Base-by-base conservation (phyloP, 1,284 basidiomycete species). In the Bothia castanella region DNA sequence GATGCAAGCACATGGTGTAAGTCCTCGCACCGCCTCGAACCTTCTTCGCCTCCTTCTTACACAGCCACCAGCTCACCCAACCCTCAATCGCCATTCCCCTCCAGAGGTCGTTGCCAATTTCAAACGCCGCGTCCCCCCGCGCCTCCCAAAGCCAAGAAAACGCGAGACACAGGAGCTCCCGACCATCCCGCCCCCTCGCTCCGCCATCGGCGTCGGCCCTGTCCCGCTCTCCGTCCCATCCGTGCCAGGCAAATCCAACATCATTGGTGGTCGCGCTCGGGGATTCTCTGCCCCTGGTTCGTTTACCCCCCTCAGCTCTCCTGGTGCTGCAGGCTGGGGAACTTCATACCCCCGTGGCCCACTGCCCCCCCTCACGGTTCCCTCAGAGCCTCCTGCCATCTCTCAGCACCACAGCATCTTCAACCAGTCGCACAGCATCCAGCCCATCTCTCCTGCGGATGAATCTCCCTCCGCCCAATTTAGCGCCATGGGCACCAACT, bases 1-100 rank as follows among this genome's bases (percentile, higher is more conserved):
- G 91, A 94, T 72, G 90, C 91, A 9, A 92, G 88, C 70, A 92
- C 90, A 55, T 94, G 91, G 91, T 92, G 90, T 92, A 74, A 68
- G 90, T 82, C 50, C 20, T 19, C 51, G 46, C 58, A 62, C 56
- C 42, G 44, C 45, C 54, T 50, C 39, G 16, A 52, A 30, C 43
- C 55, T 51, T 56, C 16, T 41, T 52, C 41, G 25, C 25, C 25
- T 25, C 54, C 52, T 47, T 52, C 57, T 65, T 0, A 59, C 53
- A 57, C 49, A 53, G 47, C 55, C 57, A 56, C 66, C 30, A 93
- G 90, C 91, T 10, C 91, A 94, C 61, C 89, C 89, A 12, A 90
- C 87, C 43, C 81, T 94, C 61, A 90, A 90, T 69, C 83, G 91
- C 52, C 84, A 89, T 68, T 94, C 92, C 1, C 83, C 87, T 10